phyloP scores from a whole-genome alignment of 164 flowering plant species.

The Platanus orientalis region DNA sequence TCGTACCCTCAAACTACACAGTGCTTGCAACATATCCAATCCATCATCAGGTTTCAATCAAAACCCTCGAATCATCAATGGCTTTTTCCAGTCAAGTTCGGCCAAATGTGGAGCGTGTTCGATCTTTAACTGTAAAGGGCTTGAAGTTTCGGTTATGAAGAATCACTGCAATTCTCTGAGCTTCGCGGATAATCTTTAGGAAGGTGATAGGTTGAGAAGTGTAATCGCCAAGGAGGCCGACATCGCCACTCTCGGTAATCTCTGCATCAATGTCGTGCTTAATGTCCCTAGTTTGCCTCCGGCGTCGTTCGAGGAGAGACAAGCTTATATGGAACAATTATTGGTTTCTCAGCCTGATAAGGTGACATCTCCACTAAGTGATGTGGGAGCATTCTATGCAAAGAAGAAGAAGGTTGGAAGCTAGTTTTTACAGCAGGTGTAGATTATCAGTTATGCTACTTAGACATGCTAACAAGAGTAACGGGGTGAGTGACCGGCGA shows the following conservation, averaged over 20 bases:
- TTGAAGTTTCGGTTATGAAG: constrained; percentile 18
- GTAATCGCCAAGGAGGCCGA: constrained; percentile 39
- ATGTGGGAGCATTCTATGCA: too few relatives aligned
- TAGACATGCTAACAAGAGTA: too few relatives aligned
- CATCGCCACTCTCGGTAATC: constrained; percentile 80
- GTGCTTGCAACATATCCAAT: background rate
- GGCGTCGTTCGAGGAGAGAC: constrained; percentile 40
- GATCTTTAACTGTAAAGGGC: constrained; percentile 22
- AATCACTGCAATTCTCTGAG: constrained; percentile 6
- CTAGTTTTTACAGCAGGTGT: too few relatives aligned
- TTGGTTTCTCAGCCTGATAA: constrained; percentile 75
- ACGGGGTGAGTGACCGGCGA: too few relatives aligned
- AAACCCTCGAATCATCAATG: constrained; percentile 19
- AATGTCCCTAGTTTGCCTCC: constrained; percentile 84
- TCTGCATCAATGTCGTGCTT: constrained; percentile 89
- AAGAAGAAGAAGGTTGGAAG: too few relatives aligned
- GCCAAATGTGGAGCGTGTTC: constrained; percentile 6
- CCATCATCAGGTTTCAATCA: constrained; percentile 7
- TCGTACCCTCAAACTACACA: constrained; percentile 18
- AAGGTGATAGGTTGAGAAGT: constrained; percentile 17
- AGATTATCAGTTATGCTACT: too few relatives aligned
- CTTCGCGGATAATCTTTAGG: constrained; percentile 6
- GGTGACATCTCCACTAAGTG: too few relatives aligned
- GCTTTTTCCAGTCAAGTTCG: constrained; percentile 12
- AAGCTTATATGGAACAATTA: constrained; percentile 64